Base-by-base conservation (phyloP, 371 early-diverging fungal species). In the Lichtheimia ornata region DNA sequence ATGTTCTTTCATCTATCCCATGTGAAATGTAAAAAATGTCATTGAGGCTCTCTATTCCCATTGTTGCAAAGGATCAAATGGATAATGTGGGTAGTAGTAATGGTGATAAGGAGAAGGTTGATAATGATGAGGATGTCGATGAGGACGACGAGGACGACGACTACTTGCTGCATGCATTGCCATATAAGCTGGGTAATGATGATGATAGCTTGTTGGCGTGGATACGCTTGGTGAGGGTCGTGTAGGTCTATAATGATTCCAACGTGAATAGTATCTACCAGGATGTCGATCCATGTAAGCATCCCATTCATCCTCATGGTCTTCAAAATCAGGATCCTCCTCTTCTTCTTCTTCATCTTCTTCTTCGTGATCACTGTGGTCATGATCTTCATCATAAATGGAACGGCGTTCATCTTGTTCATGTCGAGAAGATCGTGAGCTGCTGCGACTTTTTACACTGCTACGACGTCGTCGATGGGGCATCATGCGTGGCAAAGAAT, bases 171-270 rank as follows among this genome's bases (percentile, higher is more conserved):
- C 28, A 28, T 28, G 28, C 28, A 28, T 28, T 28, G 28, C 28
- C 28, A 28, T 28, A 28, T 28, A 28, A 28, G 5, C 28, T 2
- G 28, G 28, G 4, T 28, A 28, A 28, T 28, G 28, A 22, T 22
- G 22, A 28, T 28, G 28, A 28, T 28, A 28, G 28, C 17, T 40
- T 53, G 53, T 40, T 18, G 53, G 53, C 1, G 53, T 53, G 5
- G 53, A 53, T 17, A 18, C 53, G 15, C 53, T 53, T 7, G 40
- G 28, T 24, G 40, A 35, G 2, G 53, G 53, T 17, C 53, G 53
- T 14, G 20, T 28, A 28, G 20, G 57, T 27, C 47, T 22, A 58
- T 58, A 58, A n/a, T 58, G 24, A 18, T 58, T 49, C 58, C 49
- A 17, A 49, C 49, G 25, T 30, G 25, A 17, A 49, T 25, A 25